These are phyloP conservation scores for Trematosphaeria pertusa DNA, from an alignment of 2,329 filamentous ascomycete species.

Conservation along the genomic window DNA sequence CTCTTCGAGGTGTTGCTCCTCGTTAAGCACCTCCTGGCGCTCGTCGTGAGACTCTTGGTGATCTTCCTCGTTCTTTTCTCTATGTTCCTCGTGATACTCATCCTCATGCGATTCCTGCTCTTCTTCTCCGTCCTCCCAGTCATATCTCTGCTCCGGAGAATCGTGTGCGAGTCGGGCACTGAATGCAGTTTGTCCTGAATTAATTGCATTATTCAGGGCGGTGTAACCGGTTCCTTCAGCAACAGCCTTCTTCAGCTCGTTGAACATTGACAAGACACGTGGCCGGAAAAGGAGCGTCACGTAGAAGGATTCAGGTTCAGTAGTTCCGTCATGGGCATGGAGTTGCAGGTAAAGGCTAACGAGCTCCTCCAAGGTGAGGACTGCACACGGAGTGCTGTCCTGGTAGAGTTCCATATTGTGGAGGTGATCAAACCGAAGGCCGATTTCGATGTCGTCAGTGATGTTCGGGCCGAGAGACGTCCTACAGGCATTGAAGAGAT, in stretches of 20 bases:
- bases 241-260: slow-evolving; percentile 60
- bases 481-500: slow-evolving; percentile 65
- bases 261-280: slow-evolving; percentile 61
- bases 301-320: slow-evolving; percentile 63
- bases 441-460: slow-evolving; percentile 59
- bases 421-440: slow-evolving; percentile 53
- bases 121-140: slow-evolving; percentile 23
- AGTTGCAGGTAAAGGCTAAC: slow-evolving; percentile 66
- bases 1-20: no score
- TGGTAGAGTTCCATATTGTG: slow-evolving; percentile 40
- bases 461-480: slow-evolving; percentile 63
- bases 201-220: slow-evolving; percentile 47
- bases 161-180: slow-evolving; percentile 21
- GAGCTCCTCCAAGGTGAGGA: slow-evolving; percentile 54
- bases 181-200: slow-evolving; percentile 37
- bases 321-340: slow-evolving; percentile 64
- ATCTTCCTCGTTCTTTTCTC: neutral
- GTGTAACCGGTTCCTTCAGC: slow-evolving; percentile 65
- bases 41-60: no score
- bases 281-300: slow-evolving; percentile 62
- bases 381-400: slow-evolving; percentile 39
- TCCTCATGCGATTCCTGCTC: slow-evolving; percentile 7
- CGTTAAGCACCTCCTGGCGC: no score
- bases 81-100: neutral
- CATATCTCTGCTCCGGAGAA: slow-evolving; percentile 26